phyloP scores from a whole-genome alignment of 208 protist genomes.

The Acanthamoeba royreba region DNA sequence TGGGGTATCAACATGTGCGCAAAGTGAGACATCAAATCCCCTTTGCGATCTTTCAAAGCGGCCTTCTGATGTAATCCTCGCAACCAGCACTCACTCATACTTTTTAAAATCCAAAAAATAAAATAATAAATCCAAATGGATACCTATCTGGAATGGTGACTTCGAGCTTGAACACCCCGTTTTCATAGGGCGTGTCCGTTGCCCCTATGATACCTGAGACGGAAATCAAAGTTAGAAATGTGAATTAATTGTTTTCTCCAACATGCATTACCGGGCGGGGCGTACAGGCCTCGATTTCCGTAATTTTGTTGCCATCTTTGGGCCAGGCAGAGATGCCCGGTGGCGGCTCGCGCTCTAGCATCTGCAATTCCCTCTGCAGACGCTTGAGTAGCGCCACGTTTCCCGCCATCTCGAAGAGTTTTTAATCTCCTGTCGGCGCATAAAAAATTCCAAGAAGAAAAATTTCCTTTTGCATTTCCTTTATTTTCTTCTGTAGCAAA shows the following conservation, averaged over 20 bases:
- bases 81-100: neutral
- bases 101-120: no score
- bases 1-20: neutral
- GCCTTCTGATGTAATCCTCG: slow-evolving; percentile 20
- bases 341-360: slow-evolving; percentile 19
- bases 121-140: neutral
- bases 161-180: neutral
- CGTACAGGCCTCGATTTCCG: neutral
- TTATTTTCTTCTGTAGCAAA: neutral
- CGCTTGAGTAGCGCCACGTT: neutral
- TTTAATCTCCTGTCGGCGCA: no score
- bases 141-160: neutral
- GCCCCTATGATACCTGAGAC: neutral
- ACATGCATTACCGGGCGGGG: no score
- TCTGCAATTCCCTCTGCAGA: neutral
- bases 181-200: neutral
- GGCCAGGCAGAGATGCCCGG: slow-evolving; percentile 24
- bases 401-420: no score
- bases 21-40: neutral
- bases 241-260: neutral
- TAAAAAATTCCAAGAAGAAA: no score
- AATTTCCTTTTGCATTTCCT: neutral
- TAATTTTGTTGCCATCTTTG: slow-evolving; percentile 22
- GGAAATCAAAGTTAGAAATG: neutral
- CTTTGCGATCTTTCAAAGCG: neutral